Base-by-base conservation (phyloP, 495 filamentous ascomycete genomes). In the Xylaria cubensis region DNA sequence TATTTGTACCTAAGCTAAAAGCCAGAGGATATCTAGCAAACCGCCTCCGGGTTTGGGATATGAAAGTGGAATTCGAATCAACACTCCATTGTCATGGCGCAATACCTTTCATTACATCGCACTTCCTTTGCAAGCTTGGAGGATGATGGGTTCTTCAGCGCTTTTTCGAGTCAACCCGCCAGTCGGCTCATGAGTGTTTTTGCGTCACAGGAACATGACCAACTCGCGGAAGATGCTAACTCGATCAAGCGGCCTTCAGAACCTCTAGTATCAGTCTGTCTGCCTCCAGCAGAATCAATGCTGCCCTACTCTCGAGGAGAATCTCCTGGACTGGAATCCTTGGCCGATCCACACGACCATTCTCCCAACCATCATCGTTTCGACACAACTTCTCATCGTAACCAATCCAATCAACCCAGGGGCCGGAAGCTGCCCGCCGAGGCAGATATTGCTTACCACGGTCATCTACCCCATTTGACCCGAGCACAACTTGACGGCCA, bases 121-220 rank as follows among this genome's bases (percentile, higher is more conserved):
- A 17, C 39, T 24, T 73, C 71, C 17, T 53, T 73, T 41, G 44
- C 42, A 34, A 73, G 64, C 50, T 21, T 73, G 4, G 71, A 64
- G 17, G 65, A 64, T 44, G 64, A 68, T 44, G 4, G 61, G 21
- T 68, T 68, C 64, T 51, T 63, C 24, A 73, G 64, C 44, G 64
- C 71, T 32, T 36, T 19, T 13, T 63, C 71, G 15, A 73, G 42
- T 44, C 64, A 59, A 17, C 55, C 56, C 12, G 32, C 44, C 10
- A 63, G 71, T 64, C 53, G 55, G 46, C 55, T 53, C 21, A 64
- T 69, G 53, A 73, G 64, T 44, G 32, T 68, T 9, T 39, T 56
- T 50, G 5, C 53, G 42, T 12, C 29, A 19, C 64, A 55, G 15
- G 36, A 46, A 51, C 26, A 44, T 2, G 53, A 42, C 4, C 46